Evolutionary conservation across 106 monocot species (phyloP).

Genomic region (Dioscorea alata): DNA sequence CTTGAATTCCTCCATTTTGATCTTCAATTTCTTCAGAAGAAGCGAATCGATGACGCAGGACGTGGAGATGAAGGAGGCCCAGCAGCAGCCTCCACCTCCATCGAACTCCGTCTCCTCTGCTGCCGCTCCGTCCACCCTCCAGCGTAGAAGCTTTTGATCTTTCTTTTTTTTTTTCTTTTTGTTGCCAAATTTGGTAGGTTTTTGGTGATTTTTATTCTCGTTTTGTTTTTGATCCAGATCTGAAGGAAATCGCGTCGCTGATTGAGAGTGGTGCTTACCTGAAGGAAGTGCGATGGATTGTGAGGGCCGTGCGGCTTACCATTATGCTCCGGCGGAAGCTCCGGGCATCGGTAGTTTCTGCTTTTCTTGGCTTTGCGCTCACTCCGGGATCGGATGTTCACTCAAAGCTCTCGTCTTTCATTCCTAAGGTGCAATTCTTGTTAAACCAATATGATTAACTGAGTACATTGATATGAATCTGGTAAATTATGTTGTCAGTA

Average conservation of each 20-base stretch:
- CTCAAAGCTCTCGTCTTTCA: constrained; percentile 46
- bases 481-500: too few species aligned
- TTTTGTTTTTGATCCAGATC: constrained; percentile 33
- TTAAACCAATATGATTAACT: too few species aligned
- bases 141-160: constrained; percentile 29
- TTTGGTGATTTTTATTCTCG: not conserved
- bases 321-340: constrained; percentile 69
- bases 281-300: constrained; percentile 87
- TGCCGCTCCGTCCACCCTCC: constrained; percentile 28
- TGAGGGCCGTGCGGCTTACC: constrained; percentile 83
- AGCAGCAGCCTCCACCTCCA: constrained; percentile 8
- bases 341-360: constrained; percentile 23
- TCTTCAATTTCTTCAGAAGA: too few species aligned
- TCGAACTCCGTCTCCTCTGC: too few species aligned
- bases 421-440: constrained; percentile 55
- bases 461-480: too few species aligned
- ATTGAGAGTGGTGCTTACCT: constrained; percentile 74
- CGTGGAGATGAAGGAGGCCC: constrained; percentile 59
- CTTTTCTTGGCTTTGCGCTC: constrained; percentile 50
- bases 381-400: constrained; percentile 60
- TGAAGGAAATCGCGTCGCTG: constrained; percentile 83
- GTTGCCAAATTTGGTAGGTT: not conserved
- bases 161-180: not conserved
- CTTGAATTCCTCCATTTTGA: too few species aligned
- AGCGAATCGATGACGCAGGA: constrained; percentile 20